Evolutionary conservation across 148 eudicot genomes (phyloP).

Genomic region (Mesembryanthemum crystallinum): DNA sequence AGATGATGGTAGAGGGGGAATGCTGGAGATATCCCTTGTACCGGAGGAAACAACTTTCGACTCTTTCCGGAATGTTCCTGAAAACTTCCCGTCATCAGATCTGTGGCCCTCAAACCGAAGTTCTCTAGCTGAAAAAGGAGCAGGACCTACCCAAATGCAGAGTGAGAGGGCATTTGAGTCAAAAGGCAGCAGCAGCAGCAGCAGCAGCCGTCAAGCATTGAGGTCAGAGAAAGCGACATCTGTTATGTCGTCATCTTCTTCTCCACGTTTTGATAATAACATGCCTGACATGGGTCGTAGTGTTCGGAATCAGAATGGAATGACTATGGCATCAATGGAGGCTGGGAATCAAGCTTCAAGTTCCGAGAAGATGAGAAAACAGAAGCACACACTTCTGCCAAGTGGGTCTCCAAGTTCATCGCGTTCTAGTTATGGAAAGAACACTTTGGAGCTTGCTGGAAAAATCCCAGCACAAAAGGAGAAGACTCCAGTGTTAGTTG

Average conservation of each 20-base stretch:
- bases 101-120: constrained; percentile 38
- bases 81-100: constrained; percentile 25
- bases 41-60: constrained; percentile 40
- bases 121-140: constrained; percentile 34
- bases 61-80: constrained; percentile 34
- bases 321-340: constrained; percentile 5
- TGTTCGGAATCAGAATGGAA: constrained; percentile 14
- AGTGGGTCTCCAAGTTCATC: constrained; percentile 23
- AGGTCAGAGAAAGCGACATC: constrained; percentile 19
- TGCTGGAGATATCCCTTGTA: constrained; percentile 50
- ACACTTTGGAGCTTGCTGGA: constrained; percentile 21
- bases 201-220: constrained; percentile 22
- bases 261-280: constrained; percentile 19
- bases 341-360: constrained; percentile 17
- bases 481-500: constrained; percentile 17
- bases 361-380: constrained; percentile 13
- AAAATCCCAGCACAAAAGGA: constrained; percentile 25
- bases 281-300: constrained; percentile 10
- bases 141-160: neutral
- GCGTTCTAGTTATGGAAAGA: constrained; percentile 20
- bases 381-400: constrained; percentile 16
- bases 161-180: constrained; percentile 30
- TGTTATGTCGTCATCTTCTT: constrained; percentile 8
- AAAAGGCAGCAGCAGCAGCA: constrained; percentile 26
- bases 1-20: constrained; percentile 27